A percentile compares a stretch with the other conserved stretches of the same genome.
Conservation (phyloP, 1,284 basidiomycete genomes). For the Trichosporon sp. region DNA sequence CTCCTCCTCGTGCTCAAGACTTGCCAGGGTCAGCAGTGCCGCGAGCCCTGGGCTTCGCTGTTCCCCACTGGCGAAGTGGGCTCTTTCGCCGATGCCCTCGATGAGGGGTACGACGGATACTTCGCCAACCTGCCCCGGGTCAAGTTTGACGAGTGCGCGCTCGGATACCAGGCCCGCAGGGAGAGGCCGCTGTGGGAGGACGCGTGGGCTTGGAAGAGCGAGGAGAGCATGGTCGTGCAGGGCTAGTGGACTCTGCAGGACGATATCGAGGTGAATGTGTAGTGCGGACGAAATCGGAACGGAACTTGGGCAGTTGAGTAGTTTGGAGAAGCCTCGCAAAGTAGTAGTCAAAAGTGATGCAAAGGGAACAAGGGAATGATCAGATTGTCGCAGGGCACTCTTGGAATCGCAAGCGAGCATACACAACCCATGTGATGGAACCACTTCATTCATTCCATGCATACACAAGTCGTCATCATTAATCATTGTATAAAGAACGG, state of each 20-base stretch:
- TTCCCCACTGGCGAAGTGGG: slow-evolving; percentile 36
- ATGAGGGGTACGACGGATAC: slow-evolving; percentile 38
- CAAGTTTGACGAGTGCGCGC: slow-evolving; percentile 36
- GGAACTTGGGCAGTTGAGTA: background rate
- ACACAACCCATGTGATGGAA: too few relatives aligned
- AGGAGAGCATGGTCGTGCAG: background rate
- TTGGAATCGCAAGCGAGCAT: too few relatives aligned
- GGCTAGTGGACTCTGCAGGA: background rate
- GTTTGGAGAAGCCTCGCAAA: too few relatives aligned
- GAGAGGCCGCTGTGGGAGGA: slow-evolving; percentile 39
- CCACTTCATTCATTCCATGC: background rate
- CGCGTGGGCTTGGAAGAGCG: background rate
- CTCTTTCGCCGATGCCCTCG: slow-evolving; percentile 33
- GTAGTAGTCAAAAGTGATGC: background rate
- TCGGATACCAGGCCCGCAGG: slow-evolving; percentile 37
- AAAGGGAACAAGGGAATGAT: background rate
- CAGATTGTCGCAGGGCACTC: too few relatives aligned
- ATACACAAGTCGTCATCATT: slow-evolving; percentile 13
- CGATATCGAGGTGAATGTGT: too few relatives aligned
- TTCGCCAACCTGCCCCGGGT: slow-evolving; percentile 44
- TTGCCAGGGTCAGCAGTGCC: slow-evolving; percentile 43
- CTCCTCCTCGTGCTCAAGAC: slow-evolving; percentile 49
- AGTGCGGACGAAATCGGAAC: too few relatives aligned
- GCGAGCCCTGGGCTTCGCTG: slow-evolving; percentile 39
- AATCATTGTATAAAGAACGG: background rate